These are phyloP conservation scores for Candida fluviatilis DNA, from an alignment of 805 yeast species.

Conservation along the genomic window DNA sequence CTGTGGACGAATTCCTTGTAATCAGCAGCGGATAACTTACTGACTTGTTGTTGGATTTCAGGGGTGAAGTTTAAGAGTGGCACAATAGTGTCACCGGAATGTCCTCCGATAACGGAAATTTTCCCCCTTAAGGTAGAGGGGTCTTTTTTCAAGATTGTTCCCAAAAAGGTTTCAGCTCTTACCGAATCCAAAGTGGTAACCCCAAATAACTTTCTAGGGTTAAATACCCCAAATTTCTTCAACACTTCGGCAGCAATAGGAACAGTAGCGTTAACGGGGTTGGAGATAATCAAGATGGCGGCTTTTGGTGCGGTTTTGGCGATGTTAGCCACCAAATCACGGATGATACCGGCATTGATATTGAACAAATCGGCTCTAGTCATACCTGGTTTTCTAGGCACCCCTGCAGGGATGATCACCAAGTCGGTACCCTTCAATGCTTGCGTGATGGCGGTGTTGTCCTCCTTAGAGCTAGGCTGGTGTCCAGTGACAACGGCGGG, in stretches of 20 bases:
- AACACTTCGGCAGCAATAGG: conserved; percentile 47
- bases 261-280: conserved; percentile 45
- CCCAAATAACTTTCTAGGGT: conserved; percentile 43
- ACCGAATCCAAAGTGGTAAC: conserved; percentile 45
- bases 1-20: conserved; percentile 34
- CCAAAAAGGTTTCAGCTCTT: conserved; percentile 44
- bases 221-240: conserved; percentile 43
- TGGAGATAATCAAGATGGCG: conserved; percentile 41
- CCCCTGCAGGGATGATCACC: conserved; percentile 45
- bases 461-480: conserved; percentile 38
- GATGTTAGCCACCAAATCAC: conserved; percentile 39
- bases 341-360: conserved; percentile 41
- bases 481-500: conserved; percentile 37
- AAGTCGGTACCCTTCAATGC: conserved; percentile 37
- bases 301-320: conserved; percentile 39
- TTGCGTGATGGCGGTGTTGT: conserved; percentile 29
- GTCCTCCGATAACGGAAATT: conserved; percentile 43
- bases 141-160: conserved; percentile 27
- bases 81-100: conserved; percentile 44
- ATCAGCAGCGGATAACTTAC: conserved; percentile 9
- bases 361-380: conserved; percentile 45
- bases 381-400: conserved; percentile 48
- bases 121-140: conserved; percentile 34
- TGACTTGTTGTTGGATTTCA: conserved; percentile 12
- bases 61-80: conserved; percentile 27